These are phyloP conservation scores for Aspergillus jensenii DNA, from an alignment of 2,329 filamentous ascomycete species.

Conservation along the genomic window DNA sequence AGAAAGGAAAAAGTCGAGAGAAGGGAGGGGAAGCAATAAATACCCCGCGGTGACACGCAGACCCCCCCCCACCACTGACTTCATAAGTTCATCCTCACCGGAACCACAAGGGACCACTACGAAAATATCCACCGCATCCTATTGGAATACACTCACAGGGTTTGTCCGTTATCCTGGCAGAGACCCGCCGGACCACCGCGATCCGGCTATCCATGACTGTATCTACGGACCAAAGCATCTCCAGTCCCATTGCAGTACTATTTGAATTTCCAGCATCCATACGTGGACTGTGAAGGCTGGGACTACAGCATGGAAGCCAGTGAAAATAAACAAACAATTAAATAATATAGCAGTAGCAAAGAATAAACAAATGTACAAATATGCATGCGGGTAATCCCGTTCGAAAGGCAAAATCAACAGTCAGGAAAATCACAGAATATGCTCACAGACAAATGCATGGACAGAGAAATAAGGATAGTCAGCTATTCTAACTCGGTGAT, in stretches of 20 bases:
- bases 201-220: constrained; percentile 2
- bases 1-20: background rate
- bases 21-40: constrained; percentile 17
- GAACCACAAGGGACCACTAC: constrained; percentile 2
- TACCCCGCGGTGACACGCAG: constrained; percentile 11
- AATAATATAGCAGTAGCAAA: background rate
- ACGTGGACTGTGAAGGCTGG: background rate
- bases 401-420: background rate
- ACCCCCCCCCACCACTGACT: constrained; percentile 8
- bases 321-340: background rate
- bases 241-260: too few relatives aligned
- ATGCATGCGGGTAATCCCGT: background rate
- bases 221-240: too few relatives aligned
- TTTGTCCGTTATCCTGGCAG: background rate
- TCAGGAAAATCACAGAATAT: background rate
- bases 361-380: constrained; percentile 2
- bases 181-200: constrained; percentile 10
- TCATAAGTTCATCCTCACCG: constrained; percentile 12
- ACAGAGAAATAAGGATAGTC: background rate
- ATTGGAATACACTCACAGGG: constrained; percentile 7
- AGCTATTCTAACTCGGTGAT: background rate
- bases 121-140: constrained; percentile 1
- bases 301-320: background rate
- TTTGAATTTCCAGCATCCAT: background rate
- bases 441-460: background rate